Base-by-base conservation (phyloP, 148 eudicot genomes). In the Vaccinium darrowii region DNA sequence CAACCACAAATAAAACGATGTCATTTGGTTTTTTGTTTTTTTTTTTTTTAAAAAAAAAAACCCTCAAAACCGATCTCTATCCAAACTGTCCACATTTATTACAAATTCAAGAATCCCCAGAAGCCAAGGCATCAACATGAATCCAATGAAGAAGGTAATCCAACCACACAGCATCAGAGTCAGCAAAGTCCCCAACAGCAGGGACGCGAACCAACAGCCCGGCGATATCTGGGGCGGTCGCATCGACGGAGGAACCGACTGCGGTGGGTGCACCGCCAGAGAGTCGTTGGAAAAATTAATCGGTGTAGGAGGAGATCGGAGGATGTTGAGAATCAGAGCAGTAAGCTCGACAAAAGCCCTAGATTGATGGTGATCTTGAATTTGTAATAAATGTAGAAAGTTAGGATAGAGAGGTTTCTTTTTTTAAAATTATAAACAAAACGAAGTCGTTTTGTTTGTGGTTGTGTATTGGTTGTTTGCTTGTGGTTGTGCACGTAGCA, bases 101-200 rank as follows among this genome's bases (percentile, higher is more conserved):
- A 33, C 36, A 33, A 33, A 33, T 33, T 33, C 36, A 33, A 33
- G 36, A 33, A 33, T 33, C 36, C 36, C 36, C 36, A 97, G 85
- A 8, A 95, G 98, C 99, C 98, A 97, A 4, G 99, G 99, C 91
- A 95, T 90, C 93, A 94, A 85, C 88, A 97, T 54, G 79, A 97
- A 94, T 12, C 99, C 99, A 3, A 97, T 88, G 25, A 94, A 93
- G 72, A 96, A 96, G n/a, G 99, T 97, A 3, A 97, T 92, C 43
- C 95, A 97, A 36, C 99, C 99, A 84, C 99, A 95, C 0, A 97
- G 86, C 99, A 97, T 97, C 88, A 97, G 33, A n/a, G 99, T 86
- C 76, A 95, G 57, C 39, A 98, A 94, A 7, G 95, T 88, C 77
- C 98, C 99, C 43, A 97, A 71, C 87, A 97, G 87, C 91, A 97